Evolutionary conservation across 495 filamentous ascomycete species (phyloP), one percentile per base, ranked within the genome.

Genomic region (Penicillium desertorum): DNA sequence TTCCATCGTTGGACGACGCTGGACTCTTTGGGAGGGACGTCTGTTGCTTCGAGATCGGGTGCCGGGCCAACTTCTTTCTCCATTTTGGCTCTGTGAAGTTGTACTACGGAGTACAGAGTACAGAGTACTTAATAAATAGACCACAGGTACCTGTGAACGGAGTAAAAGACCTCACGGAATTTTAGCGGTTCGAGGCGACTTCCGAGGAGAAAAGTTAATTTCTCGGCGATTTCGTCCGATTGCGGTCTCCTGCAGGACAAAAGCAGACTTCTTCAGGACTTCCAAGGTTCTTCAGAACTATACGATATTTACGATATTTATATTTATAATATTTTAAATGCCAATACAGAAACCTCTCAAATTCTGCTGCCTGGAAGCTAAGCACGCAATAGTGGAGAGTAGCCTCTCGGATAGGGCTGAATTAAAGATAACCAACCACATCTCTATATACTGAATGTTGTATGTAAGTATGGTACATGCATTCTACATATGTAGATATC

Each of bases 1-100:
- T 66, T 70, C 74, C 72, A 76, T 46, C 63, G 63, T 46, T 42
- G 56, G 25, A 50, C 10, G 42, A 64, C 2, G 25, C 43, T 55
- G 25, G 64, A 58, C 27, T 65, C n/a, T 44, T 55, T 23, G 60
- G 56, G 19, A 58, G 64, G 17, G 61, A 42, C 43, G 10, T 20
- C 20, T 32, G 58, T 47, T 41, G 66, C 56, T 57, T 71, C 68
- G 48, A 70, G 57, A 54, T 69, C 67, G 39, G 62, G 57, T 5
- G 41, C 49, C 58, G 57, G 6, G 48, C n/a, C 25, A 56, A 43
- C 6, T 46, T 56, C 1, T 22, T 67, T 69, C 54, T 67, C 66
- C 66, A 69, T 69, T 51, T 23, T 58, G 32, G 5, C 22, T 17
- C 7, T 47, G 6, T 12, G 27, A 17, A 19, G 4, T 3, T 5